phyloP scores from a whole-genome alignment of 306 rosid species.

The Sechiopsis laciniata region DNA sequence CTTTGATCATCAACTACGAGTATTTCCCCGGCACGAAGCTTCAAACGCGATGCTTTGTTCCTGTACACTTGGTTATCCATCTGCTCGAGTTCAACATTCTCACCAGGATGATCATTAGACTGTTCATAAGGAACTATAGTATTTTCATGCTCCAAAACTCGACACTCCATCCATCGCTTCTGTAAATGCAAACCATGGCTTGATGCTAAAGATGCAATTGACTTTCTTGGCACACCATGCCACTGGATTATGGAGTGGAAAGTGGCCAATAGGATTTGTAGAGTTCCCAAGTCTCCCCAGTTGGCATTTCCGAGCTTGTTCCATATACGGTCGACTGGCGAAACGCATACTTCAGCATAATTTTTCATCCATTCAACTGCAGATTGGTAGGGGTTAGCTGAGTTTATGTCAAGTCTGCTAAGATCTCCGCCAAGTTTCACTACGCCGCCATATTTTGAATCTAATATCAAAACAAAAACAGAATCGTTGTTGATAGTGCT shows the following conservation, averaged over 20 bases:
- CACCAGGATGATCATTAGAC: slow-evolving; percentile 42
- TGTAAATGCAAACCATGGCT: slow-evolving; percentile 84
- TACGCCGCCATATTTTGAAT: slow-evolving; percentile 65
- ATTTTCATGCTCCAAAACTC: slow-evolving; percentile 48
- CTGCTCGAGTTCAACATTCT: slow-evolving; percentile 70
- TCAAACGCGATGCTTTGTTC: slow-evolving; percentile 42
- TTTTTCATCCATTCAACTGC: slow-evolving; percentile 72
- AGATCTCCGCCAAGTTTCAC: slow-evolving; percentile 78
- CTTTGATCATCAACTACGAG: slow-evolving; percentile 68
- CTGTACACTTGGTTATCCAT: slow-evolving; percentile 33
- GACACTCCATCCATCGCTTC: slow-evolving; percentile 68
- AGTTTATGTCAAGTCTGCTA: slow-evolving; percentile 63
- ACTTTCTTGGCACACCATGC: slow-evolving; percentile 80
- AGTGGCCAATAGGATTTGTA: slow-evolving; percentile 73
- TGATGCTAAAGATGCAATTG: slow-evolving; percentile 70
- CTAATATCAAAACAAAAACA: slow-evolving; percentile 63
- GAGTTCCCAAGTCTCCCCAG: slow-evolving; percentile 88
- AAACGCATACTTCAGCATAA: slow-evolving; percentile 55
- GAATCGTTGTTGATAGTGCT: slow-evolving; percentile 49
- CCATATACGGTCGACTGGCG: slow-evolving; percentile 73
- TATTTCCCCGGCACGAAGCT: slow-evolving; percentile 56
- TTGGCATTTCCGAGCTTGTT: slow-evolving; percentile 77
- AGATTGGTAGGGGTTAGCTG: slow-evolving; percentile 55
- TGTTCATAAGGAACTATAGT: slow-evolving; percentile 57
- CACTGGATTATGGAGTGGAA: slow-evolving; percentile 76